Base-by-base conservation (phyloP, 1,284 basidiomycete species). In the Rugosomyces carneus region DNA sequence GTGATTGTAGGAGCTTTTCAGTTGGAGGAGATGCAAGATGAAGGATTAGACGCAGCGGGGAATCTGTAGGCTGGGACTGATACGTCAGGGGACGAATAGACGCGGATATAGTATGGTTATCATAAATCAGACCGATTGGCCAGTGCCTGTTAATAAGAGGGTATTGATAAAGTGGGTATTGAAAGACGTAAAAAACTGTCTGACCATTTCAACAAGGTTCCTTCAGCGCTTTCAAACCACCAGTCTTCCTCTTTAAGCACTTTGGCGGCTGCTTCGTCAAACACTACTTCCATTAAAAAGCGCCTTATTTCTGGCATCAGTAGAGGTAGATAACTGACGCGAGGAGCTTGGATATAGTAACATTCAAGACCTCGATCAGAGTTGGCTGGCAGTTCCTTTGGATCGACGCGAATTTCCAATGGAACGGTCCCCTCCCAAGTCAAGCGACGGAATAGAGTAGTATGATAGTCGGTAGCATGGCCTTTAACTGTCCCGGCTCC, bases 171-270 rank as follows among this genome's bases (percentile, higher is more conserved):
- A 2, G 27, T 48, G 11, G 39, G 35, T 6, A 32, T 34, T 32
- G 26, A 11, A 35, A 19, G 27, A n/a, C 35, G 45, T 29, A 44
- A 40, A 43, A 40, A 42, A n/a, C 24, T 69, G 82, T 13, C 11
- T 52, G 51, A 93, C 92, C 91, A 95, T 68, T 89, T 89, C 60
- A 89, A 76, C 53, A 82, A 66, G 21, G 71, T 77, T 40, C 81
- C 84, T 49, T 80, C 82, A 53, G 83, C 84, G 50, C 81, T 82
- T 64, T 95, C 91, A 63, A 97, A 94, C 93, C 93, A 96, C 86
- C 93, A 91, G 40, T 93, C 85, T 49, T 89, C 84, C 55, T 93
- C 89, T 60, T 85, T 87, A 49, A 91, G 66, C 9, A 73, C 56
- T 46, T 78, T 80, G 3, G 81, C 78, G 18, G 84, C 81, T 26